Percentiles rank a stretch among this genome's conserved stretches.
Conservation (phyloP, 352 stramenopile species). For the Albugo candida region DNA sequence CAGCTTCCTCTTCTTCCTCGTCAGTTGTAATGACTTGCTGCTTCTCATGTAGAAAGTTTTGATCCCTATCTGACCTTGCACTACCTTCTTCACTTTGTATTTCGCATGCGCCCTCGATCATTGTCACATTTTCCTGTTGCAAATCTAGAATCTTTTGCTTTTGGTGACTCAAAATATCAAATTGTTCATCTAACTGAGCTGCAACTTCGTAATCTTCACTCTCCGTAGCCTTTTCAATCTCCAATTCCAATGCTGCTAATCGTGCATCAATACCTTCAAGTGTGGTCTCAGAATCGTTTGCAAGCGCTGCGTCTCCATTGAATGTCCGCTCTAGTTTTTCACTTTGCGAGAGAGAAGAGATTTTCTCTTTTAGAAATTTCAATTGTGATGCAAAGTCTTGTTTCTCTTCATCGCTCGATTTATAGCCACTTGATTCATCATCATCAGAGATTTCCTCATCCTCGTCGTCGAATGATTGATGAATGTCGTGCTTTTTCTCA, state of each 20-base stretch:
- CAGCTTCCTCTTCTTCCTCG: conserved; percentile 3
- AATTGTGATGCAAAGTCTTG: conserved; percentile 23
- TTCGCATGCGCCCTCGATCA: too few relatives aligned
- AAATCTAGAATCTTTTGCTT: neutral
- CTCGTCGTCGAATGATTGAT: conserved; percentile 27
- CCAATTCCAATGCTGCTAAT: conserved; percentile 30
- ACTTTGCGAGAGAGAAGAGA: neutral
- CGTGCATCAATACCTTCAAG: conserved; percentile 40
- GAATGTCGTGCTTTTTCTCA: conserved; percentile 53
- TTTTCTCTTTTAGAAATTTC: conserved; percentile 4
- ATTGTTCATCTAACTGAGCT: conserved; percentile 49
- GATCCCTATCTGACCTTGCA: too few relatives aligned
- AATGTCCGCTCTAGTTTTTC: conserved; percentile 4
- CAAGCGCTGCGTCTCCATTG: conserved; percentile 5
- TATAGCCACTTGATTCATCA: conserved; percentile 6
- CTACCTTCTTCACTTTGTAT: too few relatives aligned
- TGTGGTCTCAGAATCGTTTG: conserved; percentile 13
- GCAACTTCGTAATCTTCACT: conserved; percentile 69
- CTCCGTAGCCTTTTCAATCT: conserved; percentile 59
- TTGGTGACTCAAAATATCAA: conserved; percentile 13
- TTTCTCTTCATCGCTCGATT: conserved; percentile 12
- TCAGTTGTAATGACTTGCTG: too few relatives aligned
- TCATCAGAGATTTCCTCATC: conserved; percentile 25
- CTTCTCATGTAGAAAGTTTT: too few relatives aligned
- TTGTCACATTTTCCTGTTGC: too few relatives aligned